Evolutionary conservation across 768 basidiomycete species (phyloP), one percentile per base, ranked within the genome.

Genomic region (Leccinum variicolor): DNA sequence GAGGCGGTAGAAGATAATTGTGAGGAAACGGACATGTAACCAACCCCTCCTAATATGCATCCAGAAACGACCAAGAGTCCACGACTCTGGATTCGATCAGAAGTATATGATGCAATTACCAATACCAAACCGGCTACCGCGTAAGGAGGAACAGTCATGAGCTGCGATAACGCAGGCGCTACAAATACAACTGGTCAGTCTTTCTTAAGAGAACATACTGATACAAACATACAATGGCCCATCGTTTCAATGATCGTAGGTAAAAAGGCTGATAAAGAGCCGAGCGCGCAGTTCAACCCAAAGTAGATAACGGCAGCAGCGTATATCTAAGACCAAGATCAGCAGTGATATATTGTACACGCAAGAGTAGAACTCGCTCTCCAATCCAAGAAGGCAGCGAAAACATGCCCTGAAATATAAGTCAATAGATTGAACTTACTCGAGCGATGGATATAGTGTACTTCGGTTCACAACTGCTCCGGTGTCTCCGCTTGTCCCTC

Each of bases 81-180:
- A 21, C 81, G 76, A 47, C 65, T 73, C 57, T 77, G 76, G 1
- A 77, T 69, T 56, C 76, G 70, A 60, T 81, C 79, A 9, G 82
- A 80, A 19, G 56, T 55, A 57, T 75, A 81, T 0, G 75, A 76
- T 6, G 67, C 51, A 11, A 65, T 29, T 52, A 76, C 60, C 13
- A 80, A 62, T 36, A 80, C 65, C 11, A 73, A 53, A 7, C 77
- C 67, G 1, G 76, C 75, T 4, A 75, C 74, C 8, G 78, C 79
- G 58, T 84, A 83, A 7, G 83, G 83, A 10, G 82, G 80, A 6
- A 83, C 81, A 6, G 80, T 80, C 62, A 81, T 74, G 3, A 83
- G 68, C 60, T 83, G 81, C 0, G 77, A 76, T 46, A 78, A 56
- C 4, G 79, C 81, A 49, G 74, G 64, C 17, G 76, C 79, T 80